Conservation (phyloP, 2,329 filamentous ascomycete genomes). For the Pyrenophora graminea region DNA sequence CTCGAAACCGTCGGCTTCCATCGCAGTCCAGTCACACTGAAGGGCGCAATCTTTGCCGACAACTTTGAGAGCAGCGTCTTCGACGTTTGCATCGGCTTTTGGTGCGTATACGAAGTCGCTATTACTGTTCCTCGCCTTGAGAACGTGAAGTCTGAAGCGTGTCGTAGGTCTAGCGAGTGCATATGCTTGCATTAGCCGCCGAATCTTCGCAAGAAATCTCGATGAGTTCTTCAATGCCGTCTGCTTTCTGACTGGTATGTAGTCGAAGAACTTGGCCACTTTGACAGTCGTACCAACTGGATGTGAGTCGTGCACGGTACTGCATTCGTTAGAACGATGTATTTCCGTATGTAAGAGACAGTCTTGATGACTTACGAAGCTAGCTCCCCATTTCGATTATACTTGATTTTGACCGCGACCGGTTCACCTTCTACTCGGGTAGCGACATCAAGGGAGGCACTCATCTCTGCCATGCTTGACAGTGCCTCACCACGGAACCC, state of each 20-base stretch:
- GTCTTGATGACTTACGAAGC: constrained; percentile 38
- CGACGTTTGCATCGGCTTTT: constrained; percentile 52
- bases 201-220: constrained; percentile 63
- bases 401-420: constrained; percentile 59
- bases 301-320: constrained; percentile 51
- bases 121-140: constrained; percentile 57
- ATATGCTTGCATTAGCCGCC: constrained; percentile 65
- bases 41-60: constrained; percentile 62
- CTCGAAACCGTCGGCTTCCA: constrained; percentile 48
- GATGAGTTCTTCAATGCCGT: constrained; percentile 60
- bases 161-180: constrained; percentile 68
- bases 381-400: constrained; percentile 56
- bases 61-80: constrained; percentile 65
- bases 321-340: constrained; percentile 15
- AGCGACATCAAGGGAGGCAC: constrained; percentile 60
- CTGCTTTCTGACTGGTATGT: constrained; percentile 67
- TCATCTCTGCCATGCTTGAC: constrained; percentile 66
- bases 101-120: constrained; percentile 68
- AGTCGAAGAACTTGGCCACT: constrained; percentile 62
- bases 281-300: constrained; percentile 72
- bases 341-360: neutral
- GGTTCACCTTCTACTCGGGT: constrained; percentile 67
- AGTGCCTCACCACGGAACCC: constrained; percentile 78
- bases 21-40: constrained; percentile 56
- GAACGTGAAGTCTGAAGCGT: constrained; percentile 63